A percentile compares a stretch with the other conserved stretches of the same genome.
phyloP scores from a whole-genome alignment of 176 grass and related monocot species.

The Avena atlantica region DNA sequence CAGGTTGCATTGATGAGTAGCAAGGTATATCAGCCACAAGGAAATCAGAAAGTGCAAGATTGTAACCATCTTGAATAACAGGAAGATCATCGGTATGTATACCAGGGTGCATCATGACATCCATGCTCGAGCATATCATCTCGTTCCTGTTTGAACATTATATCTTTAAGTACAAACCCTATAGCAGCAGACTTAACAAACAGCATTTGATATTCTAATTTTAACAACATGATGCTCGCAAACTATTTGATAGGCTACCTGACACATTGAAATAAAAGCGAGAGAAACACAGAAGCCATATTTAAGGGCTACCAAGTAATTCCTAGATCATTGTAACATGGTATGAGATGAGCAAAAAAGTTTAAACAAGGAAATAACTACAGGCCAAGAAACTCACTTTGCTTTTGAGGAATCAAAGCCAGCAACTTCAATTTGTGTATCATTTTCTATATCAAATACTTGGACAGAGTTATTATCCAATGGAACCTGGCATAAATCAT shows the following conservation, averaged over 20 bases:
- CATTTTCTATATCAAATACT: conserved; percentile 74
- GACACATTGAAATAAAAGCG: neutral
- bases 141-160: conserved; percentile 43
- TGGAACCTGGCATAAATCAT: conserved; percentile 54
- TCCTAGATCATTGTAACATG: conserved; percentile 25
- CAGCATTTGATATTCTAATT: conserved; percentile 10
- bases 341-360: neutral
- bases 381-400: conserved; percentile 59
- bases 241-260: conserved; percentile 32
- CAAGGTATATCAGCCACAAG: conserved; percentile 71
- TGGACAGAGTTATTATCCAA: conserved; percentile 66
- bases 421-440: conserved; percentile 55
- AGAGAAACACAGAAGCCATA: neutral
- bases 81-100: conserved; percentile 62
- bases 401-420: conserved; percentile 59
- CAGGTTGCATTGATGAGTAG: conserved; percentile 70
- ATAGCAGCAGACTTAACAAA: conserved; percentile 29
- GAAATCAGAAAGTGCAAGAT: conserved; percentile 80
- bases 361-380: conserved; percentile 20
- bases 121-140: conserved; percentile 67
- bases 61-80: conserved; percentile 71
- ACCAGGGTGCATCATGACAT: conserved; percentile 61
- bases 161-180: conserved; percentile 19
- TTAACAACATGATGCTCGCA: neutral
- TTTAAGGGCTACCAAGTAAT: conserved; percentile 19